Percentiles rank a stretch among this genome's conserved stretches.
Evolutionary conservation across 257 asterid genomes (phyloP).

Genomic region (Scutellaria barbata): DNA sequence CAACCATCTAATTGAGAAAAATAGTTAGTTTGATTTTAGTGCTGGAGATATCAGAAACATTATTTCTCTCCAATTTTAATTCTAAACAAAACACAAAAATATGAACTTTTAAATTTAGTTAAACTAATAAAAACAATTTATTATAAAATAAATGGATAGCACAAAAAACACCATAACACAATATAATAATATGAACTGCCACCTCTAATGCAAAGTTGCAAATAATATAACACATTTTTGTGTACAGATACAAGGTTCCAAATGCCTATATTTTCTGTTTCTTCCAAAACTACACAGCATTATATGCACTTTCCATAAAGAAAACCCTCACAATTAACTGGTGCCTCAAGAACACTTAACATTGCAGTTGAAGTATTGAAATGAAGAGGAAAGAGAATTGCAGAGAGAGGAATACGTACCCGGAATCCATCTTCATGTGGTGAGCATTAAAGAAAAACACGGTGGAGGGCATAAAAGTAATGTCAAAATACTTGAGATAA

Average conservation of each 20-base stretch:
- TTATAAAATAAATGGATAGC: no score
- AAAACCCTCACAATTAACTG: conserved; percentile 1
- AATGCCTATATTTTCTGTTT: not conserved
- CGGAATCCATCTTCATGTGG: conserved; percentile 97
- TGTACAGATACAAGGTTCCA: no score
- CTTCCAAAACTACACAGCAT: not conserved
- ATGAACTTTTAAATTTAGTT: no score
- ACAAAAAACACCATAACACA: no score
- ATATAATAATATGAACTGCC: no score
- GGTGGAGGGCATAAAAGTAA: conserved; percentile 74
- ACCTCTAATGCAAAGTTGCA: no score
- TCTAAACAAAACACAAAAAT: not conserved
- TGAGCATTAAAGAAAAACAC: conserved; percentile 96
- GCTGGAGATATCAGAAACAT: not conserved
- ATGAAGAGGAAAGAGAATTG: not conserved
- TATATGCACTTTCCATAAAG: not conserved
- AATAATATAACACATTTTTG: not conserved
- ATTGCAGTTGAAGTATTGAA: not conserved
- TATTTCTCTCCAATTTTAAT: not conserved
- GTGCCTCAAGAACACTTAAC: not conserved
- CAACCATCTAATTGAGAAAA: not conserved
- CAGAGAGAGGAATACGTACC: conserved; percentile 44
- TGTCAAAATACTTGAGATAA: conserved; percentile 84
- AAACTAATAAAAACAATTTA: no score
- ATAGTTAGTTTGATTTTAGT: not conserved